Evolutionary conservation across 2,329 filamentous ascomycete genomes (phyloP), one percentile per base, ranked within the genome.

Genomic region (Claviceps sorghi): DNA sequence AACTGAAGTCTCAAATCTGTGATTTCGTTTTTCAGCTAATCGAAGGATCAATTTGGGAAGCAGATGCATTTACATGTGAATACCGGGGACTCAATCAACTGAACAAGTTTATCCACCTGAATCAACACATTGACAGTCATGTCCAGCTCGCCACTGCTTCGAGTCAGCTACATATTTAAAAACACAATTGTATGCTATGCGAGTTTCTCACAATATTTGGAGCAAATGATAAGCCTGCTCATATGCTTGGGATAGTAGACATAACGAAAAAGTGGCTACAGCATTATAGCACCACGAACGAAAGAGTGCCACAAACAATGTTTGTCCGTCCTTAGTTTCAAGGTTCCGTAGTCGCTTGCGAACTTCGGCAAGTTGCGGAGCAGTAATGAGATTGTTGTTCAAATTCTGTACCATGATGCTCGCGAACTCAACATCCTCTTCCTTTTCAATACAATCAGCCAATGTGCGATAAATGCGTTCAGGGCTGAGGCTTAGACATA

Each of bases 331-430:
- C 83, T 83, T 90, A 10, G 84, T 88, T 65, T 98, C 93, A 1
- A 96, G 73, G 60, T 95, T 98, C 36, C 93, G 79, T 49, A 98
- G 72, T 44, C 93, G 77, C 66, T 95, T 96, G 46, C 93, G 82
- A 56, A 98, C 75, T 60, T 97, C 94, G 1, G 88, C 82, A 32
- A 98, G 74, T 67, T 98, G 90, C 1, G 94, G 93, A 0, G 94
- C 93, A 1, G 94, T 98, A 58, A 98, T 96, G 52, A 98, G 82
- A 61, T 98, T 98, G 67, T 98, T 98, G 71, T 98, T 98, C 50
- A 98, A 76, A 62, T 97, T 97, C 66, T 98, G 93, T 32, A 98
- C 89, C 93, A 98, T 98, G 61, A 98, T 97, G 64, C 91, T 96
- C 17, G 93, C 91, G 68, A 98, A 98, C 65, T 98, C 94, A 43